Evolutionary conservation across 1,284 basidiomycete species (phyloP), one percentile per base, ranked within the genome.

Genomic region (Microbotryum saponariae): DNA sequence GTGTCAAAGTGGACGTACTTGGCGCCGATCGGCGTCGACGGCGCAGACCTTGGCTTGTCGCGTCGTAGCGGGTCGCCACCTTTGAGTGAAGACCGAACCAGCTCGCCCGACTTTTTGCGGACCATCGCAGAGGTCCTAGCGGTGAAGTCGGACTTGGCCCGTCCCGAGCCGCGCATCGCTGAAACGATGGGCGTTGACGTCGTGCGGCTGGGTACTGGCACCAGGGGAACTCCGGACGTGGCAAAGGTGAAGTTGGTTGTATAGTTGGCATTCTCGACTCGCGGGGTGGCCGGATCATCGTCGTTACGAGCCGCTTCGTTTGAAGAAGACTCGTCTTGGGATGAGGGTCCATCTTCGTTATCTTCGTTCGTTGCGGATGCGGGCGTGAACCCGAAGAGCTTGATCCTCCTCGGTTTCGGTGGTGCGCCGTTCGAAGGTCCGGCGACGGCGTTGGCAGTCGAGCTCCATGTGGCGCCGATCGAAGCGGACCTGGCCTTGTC

Each of bases 1-100:
- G 85, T 76, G 77, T 96, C 90, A 69, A 98, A 98, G 73, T 97
- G 91, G 10, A 98, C 94, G 44, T 83, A 85, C 76, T 94, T 94
- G 7, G 82, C 82, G 23, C 77, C 78, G 37, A 77, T 78, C 0
- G 89, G 89, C 0, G 89, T 87, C 3, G 83, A 78, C 0, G 89
- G 89, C 46, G 83, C 85, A 29, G 82, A 85, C 2, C 63, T 59
- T 2, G 74, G 55, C 69, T 76, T 81, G 73, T 33, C 72, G 70
- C 33, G 73, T 59, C 44, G 47, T 64, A 63, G 56, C 68, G 46
- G 73, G 73, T 46, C 79, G 82, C 69, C 79, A 63, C 80, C 81
- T 78, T 96, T 96, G 70, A 97, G 81, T 2, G 91, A 92, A 3
- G 91, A 86, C 75, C 92, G 92, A 73, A 97, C 83, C 1, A 89